These are phyloP conservation scores for Aspergillus incahuasiensis DNA, from an alignment of 495 filamentous ascomycete species.

Conservation along the genomic window DNA sequence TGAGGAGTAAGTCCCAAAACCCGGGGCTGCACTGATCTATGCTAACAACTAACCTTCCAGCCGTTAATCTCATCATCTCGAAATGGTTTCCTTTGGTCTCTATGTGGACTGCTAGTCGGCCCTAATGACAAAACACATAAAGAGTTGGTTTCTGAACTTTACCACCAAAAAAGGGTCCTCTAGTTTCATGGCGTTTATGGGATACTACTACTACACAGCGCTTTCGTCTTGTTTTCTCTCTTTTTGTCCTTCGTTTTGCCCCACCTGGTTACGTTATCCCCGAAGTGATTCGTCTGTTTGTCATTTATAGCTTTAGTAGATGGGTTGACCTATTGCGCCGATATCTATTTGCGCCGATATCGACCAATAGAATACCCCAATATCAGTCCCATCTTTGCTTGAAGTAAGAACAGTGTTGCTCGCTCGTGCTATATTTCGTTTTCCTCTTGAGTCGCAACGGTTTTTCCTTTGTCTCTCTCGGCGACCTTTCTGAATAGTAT, in stretches of 20 bases:
- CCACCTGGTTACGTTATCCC: not conserved
- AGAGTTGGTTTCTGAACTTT: conserved; percentile 1
- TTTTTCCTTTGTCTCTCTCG: too few species aligned
- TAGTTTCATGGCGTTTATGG: conserved; percentile 19
- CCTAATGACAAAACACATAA: conserved; percentile 3
- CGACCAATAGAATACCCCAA: not conserved
- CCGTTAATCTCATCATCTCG: conserved; percentile 26
- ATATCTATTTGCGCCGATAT: too few species aligned
- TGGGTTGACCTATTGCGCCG: not conserved
- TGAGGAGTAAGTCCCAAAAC: conserved; percentile 50
- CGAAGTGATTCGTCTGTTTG: not conserved
- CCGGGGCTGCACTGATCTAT: not conserved
- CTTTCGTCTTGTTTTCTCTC: conserved; percentile 2
- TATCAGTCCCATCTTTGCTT: not conserved
- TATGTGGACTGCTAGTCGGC: conserved; percentile 4
- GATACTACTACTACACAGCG: conserved; percentile 12
- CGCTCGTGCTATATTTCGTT: not conserved
- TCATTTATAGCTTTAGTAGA: not conserved
- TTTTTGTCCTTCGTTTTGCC: not conserved
- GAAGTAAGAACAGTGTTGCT: not conserved
- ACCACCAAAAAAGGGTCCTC: not conserved
- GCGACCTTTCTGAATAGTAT: too few species aligned
- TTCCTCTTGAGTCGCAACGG: not conserved
- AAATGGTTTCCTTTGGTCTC: conserved; percentile 9
- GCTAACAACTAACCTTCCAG: conserved; percentile 25